Percentiles rank a stretch among this genome's conserved stretches.
phyloP scores from a whole-genome alignment of 768 basidiomycete genomes.

The Pisolithus orientalis region DNA sequence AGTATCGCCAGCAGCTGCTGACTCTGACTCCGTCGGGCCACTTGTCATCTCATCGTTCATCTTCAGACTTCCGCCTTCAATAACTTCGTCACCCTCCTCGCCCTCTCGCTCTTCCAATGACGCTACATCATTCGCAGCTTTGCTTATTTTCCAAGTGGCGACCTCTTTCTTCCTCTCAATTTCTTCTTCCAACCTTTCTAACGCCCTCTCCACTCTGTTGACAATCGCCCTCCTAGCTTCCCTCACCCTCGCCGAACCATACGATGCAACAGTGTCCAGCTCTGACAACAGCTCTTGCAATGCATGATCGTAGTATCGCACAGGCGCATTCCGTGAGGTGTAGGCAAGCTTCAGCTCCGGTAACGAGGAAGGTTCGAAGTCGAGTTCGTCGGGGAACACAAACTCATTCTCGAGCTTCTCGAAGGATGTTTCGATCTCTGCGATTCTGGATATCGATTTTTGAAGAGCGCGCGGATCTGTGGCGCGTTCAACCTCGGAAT shows the following conservation, averaged over 20 bases:
- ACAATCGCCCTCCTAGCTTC: conserved; percentile 50
- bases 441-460: conserved; percentile 32
- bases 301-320: conserved; percentile 58
- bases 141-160: not conserved
- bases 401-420: conserved; percentile 31
- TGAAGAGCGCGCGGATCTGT: conserved; percentile 1
- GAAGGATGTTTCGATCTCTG: conserved; percentile 38
- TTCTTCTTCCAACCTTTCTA: conserved; percentile 45
- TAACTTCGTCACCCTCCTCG: not conserved
- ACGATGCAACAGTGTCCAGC: conserved; percentile 57
- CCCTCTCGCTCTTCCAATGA: not conserved
- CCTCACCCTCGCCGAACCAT: conserved; percentile 50
- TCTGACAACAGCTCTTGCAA: conserved; percentile 48
- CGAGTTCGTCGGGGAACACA: conserved; percentile 28
- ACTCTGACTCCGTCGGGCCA: not conserved
- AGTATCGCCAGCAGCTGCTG: too few species aligned
- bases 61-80: not conserved
- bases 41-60: not conserved
- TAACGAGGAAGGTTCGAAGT: conserved; percentile 20
- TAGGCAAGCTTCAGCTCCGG: conserved; percentile 41
- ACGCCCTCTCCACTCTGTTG: conserved; percentile 45
- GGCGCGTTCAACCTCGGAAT: conserved; percentile 9
- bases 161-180: conserved; percentile 38
- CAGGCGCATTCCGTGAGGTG: conserved; percentile 50
- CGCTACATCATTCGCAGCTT: not conserved